phyloP scores from a whole-genome alignment of 352 stramenopile genomes.

The Phytophthora pini region DNA sequence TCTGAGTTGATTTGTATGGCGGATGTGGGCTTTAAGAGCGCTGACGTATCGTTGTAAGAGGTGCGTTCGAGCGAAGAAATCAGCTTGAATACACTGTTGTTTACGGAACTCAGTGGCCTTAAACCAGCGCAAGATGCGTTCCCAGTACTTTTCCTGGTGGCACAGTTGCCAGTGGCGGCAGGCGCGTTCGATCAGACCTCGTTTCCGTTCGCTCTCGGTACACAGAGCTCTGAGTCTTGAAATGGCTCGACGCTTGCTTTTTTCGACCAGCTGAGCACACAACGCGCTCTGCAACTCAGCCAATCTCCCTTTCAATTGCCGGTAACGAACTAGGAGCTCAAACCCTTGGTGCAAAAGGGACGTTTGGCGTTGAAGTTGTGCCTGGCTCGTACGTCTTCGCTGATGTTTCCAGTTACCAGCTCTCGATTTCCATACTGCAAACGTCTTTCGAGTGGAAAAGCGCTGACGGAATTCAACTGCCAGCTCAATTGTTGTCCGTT shows the following conservation, averaged over 20 bases:
- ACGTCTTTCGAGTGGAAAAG: slow-evolving; percentile 45
- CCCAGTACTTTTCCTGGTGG: slow-evolving; percentile 37
- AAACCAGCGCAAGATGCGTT: slow-evolving; percentile 29
- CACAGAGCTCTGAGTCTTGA: slow-evolving; percentile 9
- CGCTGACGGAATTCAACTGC: slow-evolving; percentile 45
- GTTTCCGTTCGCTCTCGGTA: slow-evolving; percentile 1
- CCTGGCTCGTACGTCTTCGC: slow-evolving; percentile 10
- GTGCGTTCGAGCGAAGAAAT: slow-evolving; percentile 15
- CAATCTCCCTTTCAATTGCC: slow-evolving; percentile 6
- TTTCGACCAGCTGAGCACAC: slow-evolving; percentile 5
- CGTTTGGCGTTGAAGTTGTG: slow-evolving; percentile 9
- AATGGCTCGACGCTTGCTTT: slow-evolving; percentile 16
- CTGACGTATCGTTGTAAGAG: slow-evolving; percentile 15
- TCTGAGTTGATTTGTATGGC: slow-evolving; percentile 18
- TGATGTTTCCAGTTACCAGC: slow-evolving; percentile 31
- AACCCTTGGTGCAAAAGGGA: slow-evolving; percentile 10
- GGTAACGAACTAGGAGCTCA: slow-evolving; percentile 10
- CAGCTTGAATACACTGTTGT: slow-evolving; percentile 10
- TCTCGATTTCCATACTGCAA: slow-evolving; percentile 40
- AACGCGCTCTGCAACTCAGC: slow-evolving; percentile 6
- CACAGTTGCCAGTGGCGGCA: slow-evolving; percentile 21
- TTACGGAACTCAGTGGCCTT: slow-evolving; percentile 8
- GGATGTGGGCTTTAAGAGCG: slow-evolving; percentile 15
- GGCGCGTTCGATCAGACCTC: slow-evolving; percentile 5
- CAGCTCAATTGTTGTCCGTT: slow-evolving; percentile 36